phyloP scores from a whole-genome alignment of 768 basidiomycete species.

The Neoboletus brunneissimus region DNA sequence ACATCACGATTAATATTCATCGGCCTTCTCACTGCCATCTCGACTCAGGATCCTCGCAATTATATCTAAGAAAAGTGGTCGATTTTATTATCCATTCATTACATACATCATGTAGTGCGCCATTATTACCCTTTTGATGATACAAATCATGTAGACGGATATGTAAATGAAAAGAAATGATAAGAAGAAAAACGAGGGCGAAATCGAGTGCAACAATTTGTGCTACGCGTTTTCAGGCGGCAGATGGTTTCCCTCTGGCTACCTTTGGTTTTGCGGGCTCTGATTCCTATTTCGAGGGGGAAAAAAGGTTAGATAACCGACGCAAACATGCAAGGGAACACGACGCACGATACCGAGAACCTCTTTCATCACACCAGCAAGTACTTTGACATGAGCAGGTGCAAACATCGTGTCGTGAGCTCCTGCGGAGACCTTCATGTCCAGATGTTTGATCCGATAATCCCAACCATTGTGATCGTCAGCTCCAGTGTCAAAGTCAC shows the following conservation, averaged over 20 bases:
- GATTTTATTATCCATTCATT: background rate
- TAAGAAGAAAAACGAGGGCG: background rate
- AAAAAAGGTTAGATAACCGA: constrained; percentile 1
- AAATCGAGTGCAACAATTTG: background rate
- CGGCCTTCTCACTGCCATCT: no score
- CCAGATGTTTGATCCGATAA: constrained; percentile 24
- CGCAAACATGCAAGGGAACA: background rate
- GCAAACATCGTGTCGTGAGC: constrained; percentile 34
- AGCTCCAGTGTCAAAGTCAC: constrained; percentile 29
- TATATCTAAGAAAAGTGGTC: background rate
- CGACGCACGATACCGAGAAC: constrained; percentile 14
- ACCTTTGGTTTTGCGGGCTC: background rate
- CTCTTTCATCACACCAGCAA: constrained; percentile 25
- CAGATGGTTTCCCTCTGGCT: background rate
- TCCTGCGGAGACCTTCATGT: constrained; percentile 28
- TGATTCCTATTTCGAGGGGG: background rate
- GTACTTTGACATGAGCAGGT: constrained; percentile 31
- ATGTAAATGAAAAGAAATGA: background rate
- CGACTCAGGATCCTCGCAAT: no score
- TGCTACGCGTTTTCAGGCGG: background rate
- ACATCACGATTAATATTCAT: no score
- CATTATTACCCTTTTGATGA: background rate
- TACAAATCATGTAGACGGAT: background rate
- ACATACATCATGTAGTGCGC: background rate
- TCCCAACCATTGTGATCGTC: constrained; percentile 35